Conservation (phyloP, 2,329 filamentous ascomycete species). For the Ascochyta rabiei region DNA sequence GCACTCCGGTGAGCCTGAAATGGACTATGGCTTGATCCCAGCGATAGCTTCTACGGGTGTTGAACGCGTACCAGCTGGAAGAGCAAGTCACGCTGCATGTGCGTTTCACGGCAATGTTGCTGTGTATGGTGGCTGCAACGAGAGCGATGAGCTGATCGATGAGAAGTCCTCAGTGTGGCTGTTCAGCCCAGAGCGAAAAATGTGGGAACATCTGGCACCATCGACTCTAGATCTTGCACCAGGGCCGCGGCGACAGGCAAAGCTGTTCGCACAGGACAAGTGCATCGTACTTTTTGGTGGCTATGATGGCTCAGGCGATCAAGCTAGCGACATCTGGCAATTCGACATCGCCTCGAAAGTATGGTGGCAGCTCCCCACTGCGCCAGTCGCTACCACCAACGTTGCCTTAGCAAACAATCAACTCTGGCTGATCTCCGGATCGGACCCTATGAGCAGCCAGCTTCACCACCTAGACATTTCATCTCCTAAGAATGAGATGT, state of each 20-base stretch:
- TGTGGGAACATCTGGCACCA: slow-evolving; percentile 31
- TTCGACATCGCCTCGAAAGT: slow-evolving; percentile 27
- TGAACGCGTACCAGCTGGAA: slow-evolving; percentile 40
- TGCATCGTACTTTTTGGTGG: slow-evolving; percentile 38
- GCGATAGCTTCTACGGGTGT: slow-evolving; percentile 43
- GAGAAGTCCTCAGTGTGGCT: slow-evolving; percentile 50
- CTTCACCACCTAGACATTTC: slow-evolving; percentile 35
- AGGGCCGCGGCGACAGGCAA: slow-evolving; percentile 27
- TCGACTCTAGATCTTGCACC: slow-evolving; percentile 24
- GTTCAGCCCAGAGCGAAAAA: slow-evolving; percentile 43
- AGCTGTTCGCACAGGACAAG: slow-evolving; percentile 29
- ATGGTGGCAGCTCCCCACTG: slow-evolving; percentile 36
- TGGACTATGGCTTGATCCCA: slow-evolving; percentile 52
- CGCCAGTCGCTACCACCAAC: slow-evolving; percentile 40
- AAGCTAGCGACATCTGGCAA: slow-evolving; percentile 37
- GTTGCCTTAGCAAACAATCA: slow-evolving; percentile 46
- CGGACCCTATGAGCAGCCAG: slow-evolving; percentile 39
- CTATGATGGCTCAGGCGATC: slow-evolving; percentile 27
- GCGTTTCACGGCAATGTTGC: slow-evolving; percentile 48
- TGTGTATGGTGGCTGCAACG: slow-evolving; percentile 49
- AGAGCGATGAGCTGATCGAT: slow-evolving; percentile 40
- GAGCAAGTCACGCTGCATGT: slow-evolving; percentile 50
- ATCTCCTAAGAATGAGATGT: slow-evolving; percentile 24
- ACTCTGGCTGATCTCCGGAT: slow-evolving; percentile 49
- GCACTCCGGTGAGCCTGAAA: slow-evolving; percentile 39